Percentiles rank a stretch among this genome's conserved stretches.
These are phyloP conservation scores for Decorospora gaudefroyi DNA, from an alignment of 2,329 filamentous ascomycete genomes.

Conservation along the genomic window DNA sequence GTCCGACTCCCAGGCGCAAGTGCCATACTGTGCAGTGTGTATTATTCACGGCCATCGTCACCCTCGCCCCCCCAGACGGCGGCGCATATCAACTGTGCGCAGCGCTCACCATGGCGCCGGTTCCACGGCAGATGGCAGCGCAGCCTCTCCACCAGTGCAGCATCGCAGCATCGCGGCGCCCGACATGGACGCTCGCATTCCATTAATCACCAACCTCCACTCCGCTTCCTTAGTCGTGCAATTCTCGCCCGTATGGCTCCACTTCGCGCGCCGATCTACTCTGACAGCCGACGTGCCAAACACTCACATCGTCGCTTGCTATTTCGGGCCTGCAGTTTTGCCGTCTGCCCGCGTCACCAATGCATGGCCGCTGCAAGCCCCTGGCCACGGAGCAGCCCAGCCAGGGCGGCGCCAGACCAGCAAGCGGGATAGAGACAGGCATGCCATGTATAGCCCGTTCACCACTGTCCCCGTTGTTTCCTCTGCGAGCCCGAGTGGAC, in stretches of 20 bases:
- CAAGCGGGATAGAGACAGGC: conserved; percentile 27
- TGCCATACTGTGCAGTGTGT: too few species aligned
- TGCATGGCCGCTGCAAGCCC: conserved; percentile 19
- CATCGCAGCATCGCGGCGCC: conserved; percentile 1
- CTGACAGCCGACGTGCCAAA: conserved; percentile 31
- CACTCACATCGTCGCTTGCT: conserved; percentile 33
- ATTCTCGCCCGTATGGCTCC: conserved; percentile 27
- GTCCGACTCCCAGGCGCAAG: too few species aligned
- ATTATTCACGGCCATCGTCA: too few species aligned
- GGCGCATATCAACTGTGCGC: too few species aligned
- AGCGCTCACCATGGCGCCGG: too few species aligned
- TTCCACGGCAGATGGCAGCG: too few species aligned
- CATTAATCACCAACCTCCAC: conserved; percentile 22
- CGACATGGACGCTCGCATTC: conserved; percentile 5
- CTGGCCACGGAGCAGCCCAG: conserved; percentile 6
- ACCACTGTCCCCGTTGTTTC: conserved; percentile 34
- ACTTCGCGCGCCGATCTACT: conserved; percentile 28
- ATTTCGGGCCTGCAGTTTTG: conserved; percentile 33
- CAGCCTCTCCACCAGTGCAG: too few species aligned
- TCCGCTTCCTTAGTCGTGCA: conserved; percentile 6
- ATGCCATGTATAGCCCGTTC: conserved; percentile 24
- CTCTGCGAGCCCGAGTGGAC: conserved; percentile 26
- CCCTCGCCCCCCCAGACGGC: too few species aligned
- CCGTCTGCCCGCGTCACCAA: conserved; percentile 30
- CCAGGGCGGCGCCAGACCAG: conserved; percentile 31